Evolutionary conservation across 352 stramenopile species (phyloP).

Genomic region (Aphanomyces euteiches): DNA sequence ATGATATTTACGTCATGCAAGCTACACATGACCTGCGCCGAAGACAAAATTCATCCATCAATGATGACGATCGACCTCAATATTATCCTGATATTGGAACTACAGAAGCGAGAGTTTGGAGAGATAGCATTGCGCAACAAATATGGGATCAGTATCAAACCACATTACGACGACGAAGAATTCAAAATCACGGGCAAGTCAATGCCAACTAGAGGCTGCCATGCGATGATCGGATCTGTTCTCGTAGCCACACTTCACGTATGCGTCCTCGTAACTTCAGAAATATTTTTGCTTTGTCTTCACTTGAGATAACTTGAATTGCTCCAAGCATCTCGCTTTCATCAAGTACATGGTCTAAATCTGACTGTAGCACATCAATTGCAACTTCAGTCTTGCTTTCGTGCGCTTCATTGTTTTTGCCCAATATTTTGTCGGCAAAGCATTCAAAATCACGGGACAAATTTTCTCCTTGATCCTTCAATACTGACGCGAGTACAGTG

Average conservation of each 20-base stretch:
- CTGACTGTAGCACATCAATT: background rate
- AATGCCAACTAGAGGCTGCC: background rate
- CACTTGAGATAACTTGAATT: background rate
- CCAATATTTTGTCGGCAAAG: background rate
- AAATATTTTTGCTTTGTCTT: background rate
- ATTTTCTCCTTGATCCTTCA: background rate
- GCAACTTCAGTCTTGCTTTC: background rate
- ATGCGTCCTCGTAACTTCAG: background rate
- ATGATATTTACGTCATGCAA: background rate
- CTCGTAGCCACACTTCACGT: background rate
- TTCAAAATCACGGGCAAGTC: no score
- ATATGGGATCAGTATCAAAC: background rate
- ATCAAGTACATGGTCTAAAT: background rate
- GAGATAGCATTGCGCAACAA: background rate
- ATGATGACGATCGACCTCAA: background rate
- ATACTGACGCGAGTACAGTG: background rate
- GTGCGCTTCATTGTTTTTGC: background rate
- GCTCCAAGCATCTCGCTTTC: background rate
- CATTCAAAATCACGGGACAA: background rate
- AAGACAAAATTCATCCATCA: background rate
- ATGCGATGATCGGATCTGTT: background rate
- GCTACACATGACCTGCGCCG: background rate
- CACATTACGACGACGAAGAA: background rate
- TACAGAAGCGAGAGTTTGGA: background rate
- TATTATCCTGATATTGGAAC: background rate